These are phyloP conservation scores for Meyerozyma smithsonii DNA, from an alignment of 1,139 yeast genomes.

Conservation along the genomic window DNA sequence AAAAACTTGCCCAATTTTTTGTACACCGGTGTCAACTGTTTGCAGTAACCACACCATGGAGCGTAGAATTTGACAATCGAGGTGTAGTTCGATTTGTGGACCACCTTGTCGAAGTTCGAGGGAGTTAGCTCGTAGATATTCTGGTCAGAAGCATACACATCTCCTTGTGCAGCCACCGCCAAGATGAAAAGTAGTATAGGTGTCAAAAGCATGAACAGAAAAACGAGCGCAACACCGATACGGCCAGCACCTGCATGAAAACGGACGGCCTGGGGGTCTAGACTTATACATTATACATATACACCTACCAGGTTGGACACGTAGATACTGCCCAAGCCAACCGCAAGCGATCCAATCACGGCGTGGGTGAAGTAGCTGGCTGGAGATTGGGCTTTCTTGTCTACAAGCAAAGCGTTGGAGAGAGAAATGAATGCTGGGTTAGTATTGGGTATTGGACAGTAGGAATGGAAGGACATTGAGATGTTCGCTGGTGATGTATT, in stretches of 20 bases:
- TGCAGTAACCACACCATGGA: constrained; percentile 93
- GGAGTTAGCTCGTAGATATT: constrained; percentile 56
- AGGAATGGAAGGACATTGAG: too few relatives aligned
- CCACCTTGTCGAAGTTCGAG: constrained; percentile 57
- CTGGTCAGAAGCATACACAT: constrained; percentile 36
- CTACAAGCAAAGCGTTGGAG: constrained; percentile 32
- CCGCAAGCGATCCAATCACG: constrained; percentile 32
- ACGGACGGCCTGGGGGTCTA: too few relatives aligned
- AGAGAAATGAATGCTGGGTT: constrained; percentile 32
- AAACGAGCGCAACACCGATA: background rate
- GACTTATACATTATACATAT: constrained; percentile 30
- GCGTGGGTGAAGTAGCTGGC: constrained; percentile 27
- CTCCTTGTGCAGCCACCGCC: constrained; percentile 3
- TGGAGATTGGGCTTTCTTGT: constrained; percentile 28
- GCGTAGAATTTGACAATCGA: constrained; percentile 90
- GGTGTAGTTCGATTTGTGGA: constrained; percentile 68
- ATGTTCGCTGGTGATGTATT: too few relatives aligned
- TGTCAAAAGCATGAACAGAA: background rate
- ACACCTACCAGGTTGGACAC: constrained; percentile 43
- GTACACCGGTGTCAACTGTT: constrained; percentile 52
- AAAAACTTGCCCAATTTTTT: constrained; percentile 60
- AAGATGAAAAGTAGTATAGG: background rate
- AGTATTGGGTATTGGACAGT: constrained; percentile 14
- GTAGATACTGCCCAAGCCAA: constrained; percentile 36
- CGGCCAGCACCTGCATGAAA: background rate